These are phyloP conservation scores for Madurella fahalii DNA, from an alignment of 2,329 filamentous ascomycete species.

Conservation along the genomic window DNA sequence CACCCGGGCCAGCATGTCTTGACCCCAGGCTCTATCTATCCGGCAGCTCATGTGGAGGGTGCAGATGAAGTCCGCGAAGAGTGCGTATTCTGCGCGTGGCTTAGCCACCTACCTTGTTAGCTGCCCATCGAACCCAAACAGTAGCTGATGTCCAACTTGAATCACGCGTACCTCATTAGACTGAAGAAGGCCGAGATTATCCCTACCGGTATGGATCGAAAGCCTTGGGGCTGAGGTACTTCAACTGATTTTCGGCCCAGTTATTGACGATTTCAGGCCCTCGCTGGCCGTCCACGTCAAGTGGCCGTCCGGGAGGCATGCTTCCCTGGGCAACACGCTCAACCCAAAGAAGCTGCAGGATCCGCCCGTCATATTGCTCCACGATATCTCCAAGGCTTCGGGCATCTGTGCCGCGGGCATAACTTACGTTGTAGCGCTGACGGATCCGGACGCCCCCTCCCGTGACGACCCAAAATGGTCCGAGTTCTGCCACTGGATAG, in stretches of 20 bases:
- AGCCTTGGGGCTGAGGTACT: background rate
- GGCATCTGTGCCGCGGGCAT: background rate
- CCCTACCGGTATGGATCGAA: constrained; percentile 19
- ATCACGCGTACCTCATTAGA: constrained; percentile 7
- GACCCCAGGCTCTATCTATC: background rate
- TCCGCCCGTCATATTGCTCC: constrained; percentile 29
- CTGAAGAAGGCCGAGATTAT: constrained; percentile 27
- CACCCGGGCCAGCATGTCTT: constrained; percentile 1
- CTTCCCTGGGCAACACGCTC: constrained; percentile 50
- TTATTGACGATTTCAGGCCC: constrained; percentile 57
- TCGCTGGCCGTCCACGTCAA: constrained; percentile 48
- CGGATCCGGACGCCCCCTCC: constrained; percentile 43
- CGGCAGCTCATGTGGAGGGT: background rate
- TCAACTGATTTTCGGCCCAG: constrained; percentile 29
- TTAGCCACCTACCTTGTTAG: background rate
- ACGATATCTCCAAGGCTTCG: constrained; percentile 2
- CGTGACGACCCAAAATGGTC: constrained; percentile 41
- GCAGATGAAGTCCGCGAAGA: constrained; percentile 7
- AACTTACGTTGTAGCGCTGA: constrained; percentile 34
- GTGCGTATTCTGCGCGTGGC: background rate
- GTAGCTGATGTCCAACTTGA: background rate
- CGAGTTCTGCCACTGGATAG: constrained; percentile 46
- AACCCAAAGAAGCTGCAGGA: constrained; percentile 33
- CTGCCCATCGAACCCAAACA: background rate
- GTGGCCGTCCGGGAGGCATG: constrained; percentile 39